phyloP scores from a whole-genome alignment of 345 rosid genomes.

The Leavenworthia alabamica region DNA sequence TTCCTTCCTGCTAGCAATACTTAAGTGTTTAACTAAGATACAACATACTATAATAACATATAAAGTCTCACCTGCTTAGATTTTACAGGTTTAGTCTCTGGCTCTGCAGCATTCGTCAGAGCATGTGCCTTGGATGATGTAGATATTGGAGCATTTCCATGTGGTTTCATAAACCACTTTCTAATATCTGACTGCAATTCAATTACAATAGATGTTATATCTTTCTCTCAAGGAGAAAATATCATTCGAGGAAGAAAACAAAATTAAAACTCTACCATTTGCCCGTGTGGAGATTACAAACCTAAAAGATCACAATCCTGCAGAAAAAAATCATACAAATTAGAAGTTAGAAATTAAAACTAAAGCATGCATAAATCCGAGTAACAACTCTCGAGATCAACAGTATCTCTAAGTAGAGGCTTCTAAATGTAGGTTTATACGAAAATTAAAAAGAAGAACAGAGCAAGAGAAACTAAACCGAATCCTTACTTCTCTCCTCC shows the following conservation, averaged over 20 bases:
- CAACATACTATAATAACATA: not conserved
- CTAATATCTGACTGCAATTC: slow-evolving; percentile 81
- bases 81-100: slow-evolving; percentile 32
- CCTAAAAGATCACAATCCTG: slow-evolving; percentile 24
- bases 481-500: slow-evolving; percentile 17
- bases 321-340: slow-evolving; percentile 16
- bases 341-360: not conserved
- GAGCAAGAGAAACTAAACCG: not conserved
- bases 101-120: slow-evolving; percentile 31
- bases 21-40: not conserved
- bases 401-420: slow-evolving; percentile 6
- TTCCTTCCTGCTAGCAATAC: not conserved
- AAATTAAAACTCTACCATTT: slow-evolving; percentile 21
- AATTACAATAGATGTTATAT: slow-evolving; percentile 13
- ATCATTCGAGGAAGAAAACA: not conserved
- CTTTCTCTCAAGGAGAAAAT: not conserved
- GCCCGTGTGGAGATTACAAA: not conserved
- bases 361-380: slow-evolving; percentile 32
- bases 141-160: slow-evolving; percentile 39
- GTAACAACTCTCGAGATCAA: slow-evolving; percentile 2
- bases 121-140: slow-evolving; percentile 34
- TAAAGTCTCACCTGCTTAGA: slow-evolving; percentile 45
- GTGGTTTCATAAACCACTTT: slow-evolving; percentile 96
- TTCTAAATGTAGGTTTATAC: slow-evolving; percentile 14
- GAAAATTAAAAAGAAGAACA: not conserved